Evolutionary conservation across 805 yeast genomes (phyloP).

Genomic region (Cyberlindnera saturnus): DNA sequence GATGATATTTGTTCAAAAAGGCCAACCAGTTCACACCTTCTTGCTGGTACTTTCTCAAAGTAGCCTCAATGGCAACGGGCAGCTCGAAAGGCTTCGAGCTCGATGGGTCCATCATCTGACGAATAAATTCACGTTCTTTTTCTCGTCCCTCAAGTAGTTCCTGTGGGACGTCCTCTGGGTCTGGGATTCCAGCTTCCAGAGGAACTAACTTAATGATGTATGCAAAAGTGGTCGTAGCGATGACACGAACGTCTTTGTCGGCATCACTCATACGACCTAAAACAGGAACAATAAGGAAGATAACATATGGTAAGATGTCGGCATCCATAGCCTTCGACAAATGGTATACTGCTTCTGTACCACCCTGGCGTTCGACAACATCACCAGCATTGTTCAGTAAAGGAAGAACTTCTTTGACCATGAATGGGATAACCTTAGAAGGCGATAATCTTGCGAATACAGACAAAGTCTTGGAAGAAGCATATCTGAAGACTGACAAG

Average conservation of each 20-base stretch:
- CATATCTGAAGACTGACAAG: constrained; percentile 81
- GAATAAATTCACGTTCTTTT: constrained; percentile 87
- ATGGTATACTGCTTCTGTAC: constrained; percentile 86
- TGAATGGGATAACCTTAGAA: constrained; percentile 63
- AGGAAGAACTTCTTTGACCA: constrained; percentile 76
- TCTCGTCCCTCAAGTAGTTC: constrained; percentile 85
- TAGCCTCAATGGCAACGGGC: constrained; percentile 90
- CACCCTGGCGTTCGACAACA: constrained; percentile 79
- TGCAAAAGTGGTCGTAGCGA: constrained; percentile 96
- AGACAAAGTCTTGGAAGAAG: constrained; percentile 86
- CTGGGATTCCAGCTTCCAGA: constrained; percentile 93
- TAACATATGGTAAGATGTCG: constrained; percentile 87
- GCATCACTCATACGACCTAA: constrained; percentile 98
- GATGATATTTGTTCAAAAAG: constrained; percentile 85
- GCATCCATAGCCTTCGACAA: constrained; percentile 80
- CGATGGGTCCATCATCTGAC: constrained; percentile 96
- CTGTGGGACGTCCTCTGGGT: constrained; percentile 85
- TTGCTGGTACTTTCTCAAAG: constrained; percentile 90
- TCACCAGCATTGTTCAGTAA: constrained; percentile 71
- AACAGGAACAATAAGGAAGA: constrained; percentile 92
- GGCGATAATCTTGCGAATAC: constrained; percentile 67
- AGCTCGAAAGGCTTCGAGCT: constrained; percentile 82
- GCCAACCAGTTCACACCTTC: constrained; percentile 99
- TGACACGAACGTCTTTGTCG: constrained; percentile 75
- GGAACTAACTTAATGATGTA: constrained; percentile 93